Percentiles rank a stretch among this genome's conserved stretches.
These are phyloP conservation scores for Candida sanyaensis DNA, from an alignment of 1,139 yeast genomes.

Conservation along the genomic window DNA sequence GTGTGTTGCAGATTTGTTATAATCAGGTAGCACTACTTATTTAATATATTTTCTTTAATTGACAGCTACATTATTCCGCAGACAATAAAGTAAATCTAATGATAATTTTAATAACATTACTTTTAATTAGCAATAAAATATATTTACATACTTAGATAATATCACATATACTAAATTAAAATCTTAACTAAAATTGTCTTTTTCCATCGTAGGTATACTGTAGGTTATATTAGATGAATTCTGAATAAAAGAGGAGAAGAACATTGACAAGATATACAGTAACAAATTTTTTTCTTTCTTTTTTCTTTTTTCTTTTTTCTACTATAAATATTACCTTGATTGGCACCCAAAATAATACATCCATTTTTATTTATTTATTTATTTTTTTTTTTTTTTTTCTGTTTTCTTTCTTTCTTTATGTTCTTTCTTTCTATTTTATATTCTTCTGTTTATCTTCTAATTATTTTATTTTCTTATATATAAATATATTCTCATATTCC, in stretches of 20 bases:
- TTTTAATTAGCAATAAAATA: neutral
- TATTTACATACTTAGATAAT: neutral
- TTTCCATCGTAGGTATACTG: no score
- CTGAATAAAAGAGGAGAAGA: neutral
- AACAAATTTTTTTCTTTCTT: neutral
- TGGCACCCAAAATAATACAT: constrained; percentile 1
- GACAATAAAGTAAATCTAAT: constrained; percentile 1
- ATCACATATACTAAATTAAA: neutral
- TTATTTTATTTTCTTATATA: neutral
- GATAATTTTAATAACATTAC: neutral
- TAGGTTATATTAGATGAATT: no score
- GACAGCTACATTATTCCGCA: constrained; percentile 3
- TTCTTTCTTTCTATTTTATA: neutral
- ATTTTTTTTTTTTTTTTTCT: no score
- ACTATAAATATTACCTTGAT: constrained; percentile 2
- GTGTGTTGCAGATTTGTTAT: neutral
- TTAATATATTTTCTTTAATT: constrained; percentile 1
- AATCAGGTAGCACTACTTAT: neutral
- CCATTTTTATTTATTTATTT: neutral
- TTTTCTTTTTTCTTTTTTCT: no score
- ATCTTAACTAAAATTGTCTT: no score
- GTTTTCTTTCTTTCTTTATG: neutral
- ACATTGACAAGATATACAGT: neutral
- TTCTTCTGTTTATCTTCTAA: no score
- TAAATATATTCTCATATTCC: neutral